phyloP scores from a whole-genome alignment of 768 basidiomycete species.

The Panaeolus cyanescens region DNA sequence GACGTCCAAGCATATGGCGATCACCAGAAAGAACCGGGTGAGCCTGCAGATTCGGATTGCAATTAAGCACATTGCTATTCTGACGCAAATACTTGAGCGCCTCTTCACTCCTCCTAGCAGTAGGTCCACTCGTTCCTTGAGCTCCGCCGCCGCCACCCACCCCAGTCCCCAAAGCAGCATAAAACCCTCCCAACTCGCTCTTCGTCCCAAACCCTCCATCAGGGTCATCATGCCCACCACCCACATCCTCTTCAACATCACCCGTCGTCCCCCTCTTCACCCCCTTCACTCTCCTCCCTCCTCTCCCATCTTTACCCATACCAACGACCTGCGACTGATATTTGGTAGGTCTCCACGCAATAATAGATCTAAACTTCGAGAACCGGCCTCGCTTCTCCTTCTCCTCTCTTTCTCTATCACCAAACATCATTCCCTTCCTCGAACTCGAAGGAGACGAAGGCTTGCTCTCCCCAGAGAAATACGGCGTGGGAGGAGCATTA shows the following conservation, averaged over 20 bases:
- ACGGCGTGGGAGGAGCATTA: neutral
- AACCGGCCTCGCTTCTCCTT: slow-evolving; percentile 4
- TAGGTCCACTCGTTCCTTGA: neutral
- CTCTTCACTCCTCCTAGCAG: slow-evolving; percentile 48
- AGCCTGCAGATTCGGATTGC: neutral
- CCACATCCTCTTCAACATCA: neutral
- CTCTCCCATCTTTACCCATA: slow-evolving; percentile 9
- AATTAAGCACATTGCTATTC: slow-evolving; percentile 15
- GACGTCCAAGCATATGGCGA: neutral
- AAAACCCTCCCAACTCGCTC: neutral
- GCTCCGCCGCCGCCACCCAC: neutral
- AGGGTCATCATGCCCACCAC: slow-evolving; percentile 9
- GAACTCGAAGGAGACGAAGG: slow-evolving; percentile 1
- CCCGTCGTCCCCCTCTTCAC: slow-evolving; percentile 1
- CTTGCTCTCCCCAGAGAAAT: neutral
- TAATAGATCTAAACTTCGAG: slow-evolving; percentile 11
- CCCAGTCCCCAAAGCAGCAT: neutral
- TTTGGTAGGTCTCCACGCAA: slow-evolving; percentile 13
- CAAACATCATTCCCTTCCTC: neutral
- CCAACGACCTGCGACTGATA: slow-evolving; percentile 5
- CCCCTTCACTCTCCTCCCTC: slow-evolving; percentile 10
- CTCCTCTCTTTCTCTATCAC: slow-evolving; percentile 7
- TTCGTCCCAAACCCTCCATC: slow-evolving; percentile 2
- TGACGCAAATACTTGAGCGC: slow-evolving; percentile 30
- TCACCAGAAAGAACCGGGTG: too few relatives aligned